These are phyloP conservation scores for Camelina sativa DNA, from an alignment of 345 rosid genomes.

Conservation along the genomic window DNA sequence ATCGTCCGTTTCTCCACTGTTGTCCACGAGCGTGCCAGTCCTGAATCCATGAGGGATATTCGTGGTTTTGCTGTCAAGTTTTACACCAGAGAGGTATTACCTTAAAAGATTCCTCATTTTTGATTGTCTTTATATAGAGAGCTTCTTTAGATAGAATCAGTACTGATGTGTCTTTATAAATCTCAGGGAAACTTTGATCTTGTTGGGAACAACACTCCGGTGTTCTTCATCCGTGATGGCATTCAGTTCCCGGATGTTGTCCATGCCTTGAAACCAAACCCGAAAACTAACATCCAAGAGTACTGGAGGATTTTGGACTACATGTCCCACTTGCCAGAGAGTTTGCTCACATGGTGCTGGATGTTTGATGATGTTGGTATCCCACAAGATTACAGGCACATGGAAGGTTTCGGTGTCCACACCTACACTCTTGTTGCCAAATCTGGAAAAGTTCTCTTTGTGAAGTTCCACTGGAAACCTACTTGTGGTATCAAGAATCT, in stretches of 20 bases:
- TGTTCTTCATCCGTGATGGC: slow-evolving; percentile 94
- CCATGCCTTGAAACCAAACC: slow-evolving; percentile 93
- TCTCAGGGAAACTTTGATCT: slow-evolving; percentile 97
- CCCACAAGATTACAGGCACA: slow-evolving; percentile 96
- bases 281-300: slow-evolving; percentile 95
- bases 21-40: slow-evolving; percentile 97
- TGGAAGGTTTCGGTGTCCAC: slow-evolving; percentile 97
- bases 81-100: slow-evolving; percentile 93
- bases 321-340: slow-evolving; percentile 95
- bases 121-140: neutral
- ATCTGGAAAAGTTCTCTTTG: slow-evolving; percentile 78
- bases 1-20: slow-evolving; percentile 98
- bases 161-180: slow-evolving; percentile 40
- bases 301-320: slow-evolving; percentile 95
- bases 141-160: slow-evolving; percentile 18
- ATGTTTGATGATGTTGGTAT: slow-evolving; percentile 92
- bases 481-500: slow-evolving; percentile 93
- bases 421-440: slow-evolving; percentile 84
- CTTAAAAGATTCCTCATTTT: neutral
- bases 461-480: slow-evolving; percentile 98
- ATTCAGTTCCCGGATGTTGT: slow-evolving; percentile 95
- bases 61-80: slow-evolving; percentile 98
- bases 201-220: slow-evolving; percentile 98
- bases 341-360: slow-evolving; percentile 82
- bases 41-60: slow-evolving; percentile 93